A percentile compares a stretch with the other conserved stretches of the same genome.
phyloP scores from a whole-genome alignment of 495 filamentous ascomycete genomes.

The Penicillium lagena region DNA sequence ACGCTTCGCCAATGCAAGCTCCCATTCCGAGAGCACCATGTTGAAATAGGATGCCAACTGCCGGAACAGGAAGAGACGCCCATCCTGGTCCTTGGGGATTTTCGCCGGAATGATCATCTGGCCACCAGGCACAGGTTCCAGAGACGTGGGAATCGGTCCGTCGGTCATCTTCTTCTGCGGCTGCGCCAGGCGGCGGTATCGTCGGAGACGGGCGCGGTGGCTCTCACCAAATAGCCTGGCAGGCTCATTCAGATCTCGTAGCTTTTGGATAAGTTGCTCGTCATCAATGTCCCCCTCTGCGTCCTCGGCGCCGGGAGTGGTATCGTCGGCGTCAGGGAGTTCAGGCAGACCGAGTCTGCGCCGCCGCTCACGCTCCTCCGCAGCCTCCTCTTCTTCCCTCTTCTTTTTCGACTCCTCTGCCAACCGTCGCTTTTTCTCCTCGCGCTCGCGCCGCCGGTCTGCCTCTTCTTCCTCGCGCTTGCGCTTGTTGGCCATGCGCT shows the following conservation, averaged over 20 bases:
- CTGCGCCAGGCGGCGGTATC: slow-evolving; percentile 56
- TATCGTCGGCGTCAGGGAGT: slow-evolving; percentile 39
- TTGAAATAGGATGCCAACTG: slow-evolving; percentile 91
- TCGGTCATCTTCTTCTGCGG: slow-evolving; percentile 48
- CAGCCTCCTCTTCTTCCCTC: slow-evolving; percentile 64
- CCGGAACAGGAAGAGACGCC: slow-evolving; percentile 63
- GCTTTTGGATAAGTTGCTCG: slow-evolving; percentile 56
- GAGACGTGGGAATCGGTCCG: slow-evolving; percentile 63
- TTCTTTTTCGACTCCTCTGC: slow-evolving; percentile 69
- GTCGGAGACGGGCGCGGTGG: slow-evolving; percentile 58
- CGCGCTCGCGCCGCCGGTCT: slow-evolving; percentile 56
- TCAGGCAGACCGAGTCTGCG: slow-evolving; percentile 65
- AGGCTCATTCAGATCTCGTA: slow-evolving; percentile 70
- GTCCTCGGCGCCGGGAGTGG: slow-evolving; percentile 30
- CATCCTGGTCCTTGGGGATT: slow-evolving; percentile 51
- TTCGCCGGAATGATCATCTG: slow-evolving; percentile 75
- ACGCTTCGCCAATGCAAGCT: slow-evolving; percentile 64
- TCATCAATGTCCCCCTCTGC: slow-evolving; percentile 62
- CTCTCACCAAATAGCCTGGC: slow-evolving; percentile 75
- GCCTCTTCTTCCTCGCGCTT: slow-evolving; percentile 86
- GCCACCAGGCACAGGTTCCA: slow-evolving; percentile 69
- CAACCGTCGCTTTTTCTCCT: slow-evolving; percentile 71
- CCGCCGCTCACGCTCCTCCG: slow-evolving; percentile 46
- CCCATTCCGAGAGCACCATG: slow-evolving; percentile 88
- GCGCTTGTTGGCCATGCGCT: slow-evolving; percentile 65